Percentiles rank a stretch among this genome's conserved stretches.
phyloP scores from a whole-genome alignment of 1,284 basidiomycete species.

The Stygiomarasmius scandens region DNA sequence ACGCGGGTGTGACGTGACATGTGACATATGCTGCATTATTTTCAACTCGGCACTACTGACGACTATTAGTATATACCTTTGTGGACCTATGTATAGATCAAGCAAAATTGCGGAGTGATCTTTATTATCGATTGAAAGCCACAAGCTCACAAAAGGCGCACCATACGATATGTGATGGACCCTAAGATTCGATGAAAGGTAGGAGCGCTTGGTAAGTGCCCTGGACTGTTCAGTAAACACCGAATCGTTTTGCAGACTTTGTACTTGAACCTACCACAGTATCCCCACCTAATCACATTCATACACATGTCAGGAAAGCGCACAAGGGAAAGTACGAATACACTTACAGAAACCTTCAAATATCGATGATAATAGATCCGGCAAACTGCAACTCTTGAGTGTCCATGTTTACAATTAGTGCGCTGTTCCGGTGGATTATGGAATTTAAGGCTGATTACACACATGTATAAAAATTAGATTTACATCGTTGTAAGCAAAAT shows the following conservation, averaged over 20 bases:
- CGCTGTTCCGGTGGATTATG: too few relatives aligned
- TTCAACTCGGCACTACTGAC: too few relatives aligned
- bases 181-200: slow-evolving; percentile 18
- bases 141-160: slow-evolving; percentile 15
- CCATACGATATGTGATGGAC: slow-evolving; percentile 31
- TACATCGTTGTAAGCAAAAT: too few relatives aligned
- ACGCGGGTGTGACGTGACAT: too few relatives aligned
- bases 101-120: too few relatives aligned
- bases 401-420: too few relatives aligned
- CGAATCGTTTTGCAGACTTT: background rate
- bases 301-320: background rate
- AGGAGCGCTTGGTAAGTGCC: slow-evolving; percentile 36
- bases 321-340: background rate
- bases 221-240: slow-evolving; percentile 22
- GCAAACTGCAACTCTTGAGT: too few relatives aligned
- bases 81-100: slow-evolving; percentile 36
- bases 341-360: slow-evolving; percentile 32
- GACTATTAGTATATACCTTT: too few relatives aligned
- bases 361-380: slow-evolving; percentile 46
- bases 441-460: too few relatives aligned
- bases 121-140: too few relatives aligned
- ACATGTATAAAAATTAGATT: too few relatives aligned
- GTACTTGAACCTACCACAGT: slow-evolving; percentile 33
- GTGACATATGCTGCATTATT: too few relatives aligned
- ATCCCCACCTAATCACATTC: slow-evolving; percentile 31